Conservation (phyloP, 148 eudicot species). For the Cornus controversa region DNA sequence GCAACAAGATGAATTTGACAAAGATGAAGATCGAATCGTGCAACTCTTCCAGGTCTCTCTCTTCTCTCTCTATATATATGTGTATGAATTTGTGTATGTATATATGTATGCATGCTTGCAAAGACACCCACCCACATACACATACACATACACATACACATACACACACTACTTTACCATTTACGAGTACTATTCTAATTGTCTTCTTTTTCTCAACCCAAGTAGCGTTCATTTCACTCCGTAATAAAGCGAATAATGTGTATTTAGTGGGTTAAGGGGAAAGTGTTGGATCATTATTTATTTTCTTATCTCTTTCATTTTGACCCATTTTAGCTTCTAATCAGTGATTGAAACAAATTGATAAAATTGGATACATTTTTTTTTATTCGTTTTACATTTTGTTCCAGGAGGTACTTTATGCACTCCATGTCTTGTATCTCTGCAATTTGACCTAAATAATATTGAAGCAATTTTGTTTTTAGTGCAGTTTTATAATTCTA, state of each 20-base stretch:
- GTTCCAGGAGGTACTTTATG: not conserved
- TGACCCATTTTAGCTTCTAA: not conserved
- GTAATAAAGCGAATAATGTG: not conserved
- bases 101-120: not conserved
- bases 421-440: not conserved
- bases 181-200: too few species aligned
- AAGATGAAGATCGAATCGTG: slow-evolving; percentile 56
- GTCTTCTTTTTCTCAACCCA: not conserved
- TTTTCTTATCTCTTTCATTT: not conserved
- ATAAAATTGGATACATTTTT: too few species aligned
- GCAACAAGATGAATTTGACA: slow-evolving; percentile 49
- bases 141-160: not conserved
- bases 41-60: slow-evolving; percentile 59
- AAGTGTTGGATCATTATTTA: not conserved
- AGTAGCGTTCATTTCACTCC: not conserved
- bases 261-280: not conserved
- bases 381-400: not conserved
- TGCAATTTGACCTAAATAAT: not conserved
- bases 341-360: not conserved
- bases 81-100: not conserved
- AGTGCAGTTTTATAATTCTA: not conserved
- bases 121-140: too few species aligned
- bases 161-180: not conserved
- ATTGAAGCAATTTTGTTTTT: not conserved
- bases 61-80: not conserved